Conservation (phyloP, 768 basidiomycete genomes). For the Termitomyces sp. region DNA sequence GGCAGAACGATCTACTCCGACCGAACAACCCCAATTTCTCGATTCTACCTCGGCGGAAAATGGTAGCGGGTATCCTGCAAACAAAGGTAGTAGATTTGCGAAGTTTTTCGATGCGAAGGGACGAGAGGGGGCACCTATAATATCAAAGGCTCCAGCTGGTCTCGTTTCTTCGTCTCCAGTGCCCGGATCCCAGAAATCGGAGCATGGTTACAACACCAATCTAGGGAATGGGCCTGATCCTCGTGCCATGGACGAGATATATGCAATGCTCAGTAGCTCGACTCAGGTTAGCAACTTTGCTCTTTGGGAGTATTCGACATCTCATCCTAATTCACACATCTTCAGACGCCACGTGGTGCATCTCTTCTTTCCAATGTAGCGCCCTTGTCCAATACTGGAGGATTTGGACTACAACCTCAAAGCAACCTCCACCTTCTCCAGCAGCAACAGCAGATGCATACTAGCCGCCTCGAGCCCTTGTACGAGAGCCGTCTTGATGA, state of each 20-base stretch:
- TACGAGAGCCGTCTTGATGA: constrained; percentile 75
- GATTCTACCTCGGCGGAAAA: constrained; percentile 18
- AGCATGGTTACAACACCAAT: constrained; percentile 30
- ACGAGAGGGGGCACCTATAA: constrained; percentile 31
- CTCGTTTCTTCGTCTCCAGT: constrained; percentile 41
- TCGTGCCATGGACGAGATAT: constrained; percentile 72
- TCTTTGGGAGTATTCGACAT: background rate
- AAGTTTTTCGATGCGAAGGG: constrained; percentile 82
- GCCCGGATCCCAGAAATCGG: constrained; percentile 38
- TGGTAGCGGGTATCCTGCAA: constrained; percentile 41
- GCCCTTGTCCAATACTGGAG: constrained; percentile 20
- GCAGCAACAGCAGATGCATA: constrained; percentile 32
- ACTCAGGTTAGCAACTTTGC: constrained; percentile 48
- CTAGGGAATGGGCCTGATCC: constrained; percentile 37
- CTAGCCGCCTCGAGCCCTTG: constrained; percentile 56
- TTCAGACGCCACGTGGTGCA: constrained; percentile 26
- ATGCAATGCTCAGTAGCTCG: constrained; percentile 75
- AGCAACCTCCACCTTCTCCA: constrained; percentile 33
- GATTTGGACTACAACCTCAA: constrained; percentile 30
- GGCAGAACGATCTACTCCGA: constrained; percentile 9
- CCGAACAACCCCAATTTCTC: constrained; percentile 8
- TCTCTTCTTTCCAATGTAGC: constrained; percentile 17
- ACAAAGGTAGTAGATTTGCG: constrained; percentile 79
- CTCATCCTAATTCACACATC: background rate
- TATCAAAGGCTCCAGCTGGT: constrained; percentile 32